These are phyloP conservation scores for Boeremia exigua DNA, from an alignment of 2,329 filamentous ascomycete genomes.

Conservation along the genomic window DNA sequence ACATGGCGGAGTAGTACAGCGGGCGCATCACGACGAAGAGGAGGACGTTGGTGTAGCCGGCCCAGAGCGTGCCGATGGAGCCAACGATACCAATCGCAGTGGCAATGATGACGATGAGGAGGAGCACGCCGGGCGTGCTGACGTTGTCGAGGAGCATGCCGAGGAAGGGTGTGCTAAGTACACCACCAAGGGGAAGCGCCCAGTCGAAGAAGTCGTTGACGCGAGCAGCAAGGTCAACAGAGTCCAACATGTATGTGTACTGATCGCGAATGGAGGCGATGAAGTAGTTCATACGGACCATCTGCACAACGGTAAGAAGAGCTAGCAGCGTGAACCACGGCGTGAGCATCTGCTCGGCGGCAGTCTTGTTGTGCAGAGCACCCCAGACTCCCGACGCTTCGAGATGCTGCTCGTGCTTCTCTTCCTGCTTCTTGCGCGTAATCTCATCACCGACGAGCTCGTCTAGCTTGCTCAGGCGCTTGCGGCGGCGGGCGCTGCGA, in stretches of 20 bases:
- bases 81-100: conserved; percentile 78
- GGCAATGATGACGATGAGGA: conserved; percentile 70
- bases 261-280: conserved; percentile 85
- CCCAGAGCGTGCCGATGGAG: conserved; percentile 70
- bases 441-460: conserved; percentile 70
- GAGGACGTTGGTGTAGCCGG: conserved; percentile 74
- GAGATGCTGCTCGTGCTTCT: conserved; percentile 69
- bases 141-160: conserved; percentile 78
- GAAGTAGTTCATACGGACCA: conserved; percentile 80
- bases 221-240: conserved; percentile 63
- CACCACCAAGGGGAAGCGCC: conserved; percentile 79
- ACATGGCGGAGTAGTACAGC: conserved; percentile 89
- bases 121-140: conserved; percentile 72
- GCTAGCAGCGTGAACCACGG: conserved; percentile 87
- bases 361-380: conserved; percentile 75
- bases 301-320: conserved; percentile 71
- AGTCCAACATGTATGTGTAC: conserved; percentile 75
- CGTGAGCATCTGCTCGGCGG: conserved; percentile 73
- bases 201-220: conserved; percentile 85
- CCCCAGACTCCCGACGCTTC: conserved; percentile 81
- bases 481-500: conserved; percentile 55
- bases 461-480: conserved; percentile 71
- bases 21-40: conserved; percentile 85
- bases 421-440: conserved; percentile 66
- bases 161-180: conserved; percentile 82